Percentiles rank a stretch among this genome's conserved stretches.
These are phyloP conservation scores for Mycena pura DNA, from an alignment of 768 basidiomycete genomes.

Conservation along the genomic window DNA sequence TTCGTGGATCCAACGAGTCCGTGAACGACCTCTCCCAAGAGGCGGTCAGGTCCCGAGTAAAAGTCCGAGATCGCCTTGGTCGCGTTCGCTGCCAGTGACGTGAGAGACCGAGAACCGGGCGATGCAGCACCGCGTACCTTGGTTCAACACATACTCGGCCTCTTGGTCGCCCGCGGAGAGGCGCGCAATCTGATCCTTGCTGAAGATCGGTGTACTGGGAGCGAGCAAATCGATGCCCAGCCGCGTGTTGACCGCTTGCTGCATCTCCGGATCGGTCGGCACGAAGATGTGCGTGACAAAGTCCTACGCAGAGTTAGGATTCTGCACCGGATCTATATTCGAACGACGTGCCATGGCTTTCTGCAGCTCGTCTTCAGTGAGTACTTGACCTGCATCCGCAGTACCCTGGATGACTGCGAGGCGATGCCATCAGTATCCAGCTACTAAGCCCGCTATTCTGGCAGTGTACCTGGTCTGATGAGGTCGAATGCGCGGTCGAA, in stretches of 20 bases:
- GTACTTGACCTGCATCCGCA: slow-evolving; percentile 51
- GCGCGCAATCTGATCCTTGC: slow-evolving; percentile 28
- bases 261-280: slow-evolving; percentile 36
- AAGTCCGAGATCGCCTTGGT: slow-evolving; percentile 18
- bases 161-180: slow-evolving; percentile 28
- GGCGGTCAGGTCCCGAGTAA: slow-evolving; percentile 20
- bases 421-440: background rate
- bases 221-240: slow-evolving; percentile 32
- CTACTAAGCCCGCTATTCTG: background rate
- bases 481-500: slow-evolving; percentile 48
- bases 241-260: slow-evolving; percentile 32
- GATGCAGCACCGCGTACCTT: background rate
- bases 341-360: slow-evolving; percentile 40
- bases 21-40: slow-evolving; percentile 16
- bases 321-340: background rate
- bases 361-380: slow-evolving; percentile 59
- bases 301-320: slow-evolving; percentile 12
- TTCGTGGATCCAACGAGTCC: slow-evolving; percentile 11
- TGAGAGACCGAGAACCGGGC: background rate
- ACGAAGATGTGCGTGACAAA: slow-evolving; percentile 32
- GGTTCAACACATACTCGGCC: slow-evolving; percentile 18
- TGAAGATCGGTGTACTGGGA: slow-evolving; percentile 30
- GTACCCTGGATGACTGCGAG: slow-evolving; percentile 60
- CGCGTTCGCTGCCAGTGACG: slow-evolving; percentile 12
- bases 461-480: slow-evolving; percentile 39